These are phyloP conservation scores for Globisporangium paddicum DNA, from an alignment of 352 stramenopile genomes.

Conservation along the genomic window DNA sequence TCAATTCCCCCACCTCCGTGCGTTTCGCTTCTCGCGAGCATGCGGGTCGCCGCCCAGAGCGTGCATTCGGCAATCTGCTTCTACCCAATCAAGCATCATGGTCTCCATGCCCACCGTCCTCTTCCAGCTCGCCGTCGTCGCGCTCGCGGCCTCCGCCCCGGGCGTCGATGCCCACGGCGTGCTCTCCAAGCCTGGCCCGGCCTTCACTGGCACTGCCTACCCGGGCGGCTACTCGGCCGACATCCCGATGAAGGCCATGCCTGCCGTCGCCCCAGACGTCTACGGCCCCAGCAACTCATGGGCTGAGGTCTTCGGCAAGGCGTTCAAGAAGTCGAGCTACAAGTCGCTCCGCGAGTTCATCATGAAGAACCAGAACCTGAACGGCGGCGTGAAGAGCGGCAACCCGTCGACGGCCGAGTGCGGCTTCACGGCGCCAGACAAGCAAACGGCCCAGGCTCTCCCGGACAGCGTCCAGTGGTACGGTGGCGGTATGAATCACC, in stretches of 20 bases:
- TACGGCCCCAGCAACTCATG: constrained; percentile 5
- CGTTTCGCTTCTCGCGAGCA: too few relatives aligned
- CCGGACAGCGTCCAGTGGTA: constrained; percentile 6
- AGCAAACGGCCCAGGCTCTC: neutral
- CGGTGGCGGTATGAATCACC: neutral
- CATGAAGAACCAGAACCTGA: constrained; percentile 8
- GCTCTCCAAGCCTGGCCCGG: constrained; percentile 12
- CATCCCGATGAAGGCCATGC: constrained; percentile 7
- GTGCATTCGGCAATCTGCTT: too few relatives aligned
- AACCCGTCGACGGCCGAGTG: constrained; percentile 7
- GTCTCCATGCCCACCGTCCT: neutral
- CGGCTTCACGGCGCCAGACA: constrained; percentile 4
- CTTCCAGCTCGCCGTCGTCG: too few relatives aligned
- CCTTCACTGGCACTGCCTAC: constrained; percentile 11
- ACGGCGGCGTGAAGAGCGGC: neutral
- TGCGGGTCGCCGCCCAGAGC: too few relatives aligned
- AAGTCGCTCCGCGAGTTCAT: constrained; percentile 10
- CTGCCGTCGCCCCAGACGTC: neutral
- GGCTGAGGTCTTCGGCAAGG: constrained; percentile 8
- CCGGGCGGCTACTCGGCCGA: constrained; percentile 4
- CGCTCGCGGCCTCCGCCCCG: neutral
- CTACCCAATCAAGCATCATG: too few relatives aligned
- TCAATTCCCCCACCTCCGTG: too few relatives aligned
- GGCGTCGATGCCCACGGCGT: constrained; percentile 10
- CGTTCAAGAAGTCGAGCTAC: constrained; percentile 5